Evolutionary conservation across 2,329 filamentous ascomycete species (phyloP).

Genomic region (Ceratocystis cubensis): DNA sequence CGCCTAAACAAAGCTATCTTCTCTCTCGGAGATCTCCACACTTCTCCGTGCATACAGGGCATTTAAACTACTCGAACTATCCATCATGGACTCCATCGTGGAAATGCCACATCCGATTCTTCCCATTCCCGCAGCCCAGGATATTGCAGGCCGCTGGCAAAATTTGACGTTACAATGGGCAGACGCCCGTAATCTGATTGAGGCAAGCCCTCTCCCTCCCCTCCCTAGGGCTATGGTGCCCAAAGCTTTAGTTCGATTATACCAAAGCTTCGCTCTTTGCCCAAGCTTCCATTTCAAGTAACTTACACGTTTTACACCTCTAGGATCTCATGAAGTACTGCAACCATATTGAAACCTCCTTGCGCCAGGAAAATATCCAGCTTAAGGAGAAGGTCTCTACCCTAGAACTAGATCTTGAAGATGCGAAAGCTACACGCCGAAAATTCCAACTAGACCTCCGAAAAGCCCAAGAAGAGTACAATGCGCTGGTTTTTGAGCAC

Average conservation of each 20-base stretch:
- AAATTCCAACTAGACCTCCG: slow-evolving; percentile 18
- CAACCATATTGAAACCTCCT: slow-evolving; percentile 33
- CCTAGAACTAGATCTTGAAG: slow-evolving; percentile 6
- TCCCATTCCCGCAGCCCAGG: slow-evolving; percentile 7
- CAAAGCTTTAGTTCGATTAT: not conserved
- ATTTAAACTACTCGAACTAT: not conserved
- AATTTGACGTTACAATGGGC: not conserved
- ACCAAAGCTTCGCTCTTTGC: not conserved
- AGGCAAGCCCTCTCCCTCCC: not conserved
- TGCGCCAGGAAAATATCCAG: slow-evolving; percentile 34
- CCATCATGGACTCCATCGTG: not conserved
- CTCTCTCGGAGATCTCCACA: too few relatives aligned
- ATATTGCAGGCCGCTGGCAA: slow-evolving; percentile 11
- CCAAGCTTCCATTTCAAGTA: not conserved
- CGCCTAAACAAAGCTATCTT: too few relatives aligned
- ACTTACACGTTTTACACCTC: not conserved
- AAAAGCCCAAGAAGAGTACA: slow-evolving; percentile 11
- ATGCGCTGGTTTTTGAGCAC: not conserved
- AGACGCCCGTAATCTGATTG: slow-evolving; percentile 7
- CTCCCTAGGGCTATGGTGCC: not conserved
- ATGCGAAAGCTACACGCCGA: slow-evolving; percentile 21
- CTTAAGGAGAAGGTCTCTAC: slow-evolving; percentile 27
- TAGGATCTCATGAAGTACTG: slow-evolving; percentile 39
- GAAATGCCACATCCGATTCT: not conserved
- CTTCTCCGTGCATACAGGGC: too few relatives aligned